Conservation (phyloP, 2,329 filamentous ascomycete genomes). For the Clonostachys chloroleuca region DNA sequence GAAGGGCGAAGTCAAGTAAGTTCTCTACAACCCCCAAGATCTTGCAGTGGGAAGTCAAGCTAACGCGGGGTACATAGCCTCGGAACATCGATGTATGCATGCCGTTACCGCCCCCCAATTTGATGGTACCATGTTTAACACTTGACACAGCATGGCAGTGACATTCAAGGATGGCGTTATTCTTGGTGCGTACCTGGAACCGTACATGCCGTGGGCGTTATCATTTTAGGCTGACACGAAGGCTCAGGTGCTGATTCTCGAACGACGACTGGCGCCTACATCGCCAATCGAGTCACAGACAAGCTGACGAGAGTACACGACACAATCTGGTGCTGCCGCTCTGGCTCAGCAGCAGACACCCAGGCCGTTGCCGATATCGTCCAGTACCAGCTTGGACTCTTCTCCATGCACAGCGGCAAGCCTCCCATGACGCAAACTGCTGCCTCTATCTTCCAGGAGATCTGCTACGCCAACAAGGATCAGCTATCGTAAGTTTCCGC, state of each 20-base stretch:
- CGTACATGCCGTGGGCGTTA: background rate
- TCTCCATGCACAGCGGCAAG: constrained; percentile 85
- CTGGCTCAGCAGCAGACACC: constrained; percentile 94
- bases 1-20: constrained; percentile 98
- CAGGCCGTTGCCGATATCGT: constrained; percentile 98
- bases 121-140: no score
- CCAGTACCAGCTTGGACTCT: constrained; percentile 91
- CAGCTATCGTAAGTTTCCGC: constrained; percentile 67
- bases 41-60: constrained; percentile 1
- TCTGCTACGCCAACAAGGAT: constrained; percentile 98
- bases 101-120: no score
- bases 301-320: constrained; percentile 98
- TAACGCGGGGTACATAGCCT: constrained; percentile 54
- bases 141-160: constrained; percentile 77
- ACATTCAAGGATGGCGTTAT: constrained; percentile 99
- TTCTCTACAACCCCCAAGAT: constrained; percentile 8
- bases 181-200: constrained; percentile 52
- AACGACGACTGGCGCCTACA: constrained; percentile 96
- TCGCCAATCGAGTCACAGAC: constrained; percentile 98
- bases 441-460: constrained; percentile 92
- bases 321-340: constrained; percentile 99
- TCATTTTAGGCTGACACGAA: constrained; percentile 7
- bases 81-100: constrained; percentile 89
- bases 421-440: constrained; percentile 91
- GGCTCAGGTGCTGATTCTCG: constrained; percentile 80